These are phyloP conservation scores for Cichorium intybus DNA, from an alignment of 140 eudicot species.

Conservation along the genomic window DNA sequence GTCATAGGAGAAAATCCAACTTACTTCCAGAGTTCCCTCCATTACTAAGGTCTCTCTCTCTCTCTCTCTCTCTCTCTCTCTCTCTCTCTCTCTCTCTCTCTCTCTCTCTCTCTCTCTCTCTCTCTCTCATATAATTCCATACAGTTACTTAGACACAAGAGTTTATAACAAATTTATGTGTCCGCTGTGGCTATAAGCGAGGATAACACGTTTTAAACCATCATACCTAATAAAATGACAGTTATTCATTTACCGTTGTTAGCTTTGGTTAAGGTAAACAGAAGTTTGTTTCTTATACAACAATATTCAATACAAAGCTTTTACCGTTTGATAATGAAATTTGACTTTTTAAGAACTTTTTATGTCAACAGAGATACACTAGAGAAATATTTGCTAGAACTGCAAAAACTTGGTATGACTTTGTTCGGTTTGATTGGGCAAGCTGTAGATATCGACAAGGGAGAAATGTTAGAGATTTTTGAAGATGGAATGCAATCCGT, in stretches of 20 bases:
- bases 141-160: too few relatives aligned
- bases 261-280: background rate
- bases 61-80: background rate
- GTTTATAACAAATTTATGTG: too few relatives aligned
- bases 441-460: conserved; percentile 41
- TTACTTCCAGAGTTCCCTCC: conserved; percentile 52
- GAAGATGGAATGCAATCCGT: conserved; percentile 62
- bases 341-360: background rate
- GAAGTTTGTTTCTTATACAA: too few relatives aligned
- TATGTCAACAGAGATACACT: conserved; percentile 37
- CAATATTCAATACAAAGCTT: background rate
- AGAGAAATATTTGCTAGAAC: conserved; percentile 39
- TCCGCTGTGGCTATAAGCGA: too few relatives aligned
- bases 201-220: too few relatives aligned
- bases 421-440: conserved; percentile 42
- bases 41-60: conserved; percentile 34
- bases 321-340: background rate
- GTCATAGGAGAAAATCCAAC: conserved; percentile 47
- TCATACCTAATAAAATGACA: background rate
- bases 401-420: conserved; percentile 46
- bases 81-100: too few relatives aligned
- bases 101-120: too few relatives aligned
- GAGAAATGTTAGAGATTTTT: conserved; percentile 44
- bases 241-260: too few relatives aligned
- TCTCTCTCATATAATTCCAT: background rate